phyloP scores from a whole-genome alignment of 2,329 filamentous ascomycete species.

The Hypoxylon rubiginosum region DNA sequence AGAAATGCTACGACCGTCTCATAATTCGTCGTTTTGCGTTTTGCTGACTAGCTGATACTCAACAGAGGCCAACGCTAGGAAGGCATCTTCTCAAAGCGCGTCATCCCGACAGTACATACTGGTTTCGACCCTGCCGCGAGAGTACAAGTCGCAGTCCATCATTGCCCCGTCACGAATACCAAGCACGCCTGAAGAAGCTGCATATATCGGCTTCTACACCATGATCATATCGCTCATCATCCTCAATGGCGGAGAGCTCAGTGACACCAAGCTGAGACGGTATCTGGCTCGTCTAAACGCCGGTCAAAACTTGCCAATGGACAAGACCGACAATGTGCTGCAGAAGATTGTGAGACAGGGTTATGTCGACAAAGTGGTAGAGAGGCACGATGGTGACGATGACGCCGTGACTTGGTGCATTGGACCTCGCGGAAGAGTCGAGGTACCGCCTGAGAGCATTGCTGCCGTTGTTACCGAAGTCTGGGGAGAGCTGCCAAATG shows the following conservation, averaged over 20 bases:
- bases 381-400: constrained; percentile 74
- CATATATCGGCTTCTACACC: constrained; percentile 85
- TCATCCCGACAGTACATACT: constrained; percentile 82
- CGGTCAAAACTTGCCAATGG: constrained; percentile 78
- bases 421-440: constrained; percentile 86
- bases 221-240: constrained; percentile 82
- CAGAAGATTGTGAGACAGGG: constrained; percentile 83
- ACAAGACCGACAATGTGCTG: constrained; percentile 81
- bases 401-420: constrained; percentile 85
- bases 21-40: not conserved
- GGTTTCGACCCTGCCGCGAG: constrained; percentile 76
- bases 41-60: constrained; percentile 21
- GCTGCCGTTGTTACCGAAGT: constrained; percentile 75
- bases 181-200: constrained; percentile 76
- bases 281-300: constrained; percentile 82
- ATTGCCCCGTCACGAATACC: constrained; percentile 77
- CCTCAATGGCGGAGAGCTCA: constrained; percentile 78
- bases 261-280: constrained; percentile 82
- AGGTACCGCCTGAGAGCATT: constrained; percentile 83
- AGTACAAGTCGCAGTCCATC: constrained; percentile 76
- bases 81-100: constrained; percentile 61
- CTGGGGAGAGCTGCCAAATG: constrained; percentile 66
- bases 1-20: constrained; percentile 56
- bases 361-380: constrained; percentile 82
- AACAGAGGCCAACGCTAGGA: constrained; percentile 57